These are phyloP conservation scores for Alternaria triticina DNA, from an alignment of 2,329 filamentous ascomycete genomes.

Conservation along the genomic window DNA sequence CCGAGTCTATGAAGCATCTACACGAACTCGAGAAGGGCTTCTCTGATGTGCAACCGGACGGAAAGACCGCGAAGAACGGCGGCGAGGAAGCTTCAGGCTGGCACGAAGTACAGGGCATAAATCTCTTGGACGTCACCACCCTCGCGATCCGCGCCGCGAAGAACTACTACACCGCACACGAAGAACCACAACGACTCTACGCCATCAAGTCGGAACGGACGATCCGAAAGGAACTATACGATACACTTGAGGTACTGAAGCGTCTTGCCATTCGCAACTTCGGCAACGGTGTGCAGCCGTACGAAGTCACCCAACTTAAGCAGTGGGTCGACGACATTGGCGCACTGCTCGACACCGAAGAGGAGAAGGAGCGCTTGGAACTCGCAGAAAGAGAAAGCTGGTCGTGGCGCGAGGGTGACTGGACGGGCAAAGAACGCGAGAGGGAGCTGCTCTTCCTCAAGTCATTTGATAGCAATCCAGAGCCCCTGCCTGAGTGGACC, in stretches of 20 bases:
- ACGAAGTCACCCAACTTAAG: conserved; percentile 77
- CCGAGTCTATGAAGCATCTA: conserved; percentile 72
- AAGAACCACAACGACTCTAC: conserved; percentile 83
- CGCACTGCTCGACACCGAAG: conserved; percentile 76
- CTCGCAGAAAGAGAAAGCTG: conserved; percentile 73
- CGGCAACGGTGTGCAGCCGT: conserved; percentile 76
- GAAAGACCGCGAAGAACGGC: conserved; percentile 11
- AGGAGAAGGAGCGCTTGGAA: conserved; percentile 77
- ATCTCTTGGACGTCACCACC: conserved; percentile 90
- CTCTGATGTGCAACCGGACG: conserved; percentile 7
- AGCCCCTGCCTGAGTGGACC: conserved; percentile 71
- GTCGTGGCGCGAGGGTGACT: conserved; percentile 82
- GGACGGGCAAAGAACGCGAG: conserved; percentile 73
- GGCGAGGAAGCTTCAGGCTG: conserved; percentile 65
- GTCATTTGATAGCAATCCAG: conserved; percentile 70
- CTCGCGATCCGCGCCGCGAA: conserved; percentile 95
- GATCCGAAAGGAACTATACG: conserved; percentile 81
- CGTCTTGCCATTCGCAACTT: conserved; percentile 90
- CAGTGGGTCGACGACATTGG: conserved; percentile 82
- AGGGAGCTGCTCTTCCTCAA: conserved; percentile 82
- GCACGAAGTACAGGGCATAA: conserved; percentile 88
- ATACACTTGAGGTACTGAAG: conserved; percentile 89
- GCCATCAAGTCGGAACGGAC: conserved; percentile 86
- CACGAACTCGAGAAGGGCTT: conserved; percentile 60
- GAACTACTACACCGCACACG: conserved; percentile 94